Evolutionary conservation across 768 basidiomycete species (phyloP).

Genomic region (Amanita thiersii): DNA sequence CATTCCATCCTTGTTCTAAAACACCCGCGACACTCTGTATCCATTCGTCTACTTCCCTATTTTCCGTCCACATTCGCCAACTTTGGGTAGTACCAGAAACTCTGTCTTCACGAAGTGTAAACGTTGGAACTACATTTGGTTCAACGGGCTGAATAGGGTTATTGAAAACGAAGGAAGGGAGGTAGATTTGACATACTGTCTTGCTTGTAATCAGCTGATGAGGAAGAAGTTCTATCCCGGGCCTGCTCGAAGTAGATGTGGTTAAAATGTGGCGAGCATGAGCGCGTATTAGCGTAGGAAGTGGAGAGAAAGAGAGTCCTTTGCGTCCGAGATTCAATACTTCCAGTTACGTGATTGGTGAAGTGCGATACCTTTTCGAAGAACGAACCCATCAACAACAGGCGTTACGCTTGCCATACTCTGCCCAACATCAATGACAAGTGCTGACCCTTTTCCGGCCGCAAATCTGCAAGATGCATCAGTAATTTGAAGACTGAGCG

Average conservation of each 20-base stretch:
- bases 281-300: slow-evolving; percentile 76
- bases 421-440: slow-evolving; percentile 92
- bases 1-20: slow-evolving; percentile 83
- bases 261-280: slow-evolving; percentile 65
- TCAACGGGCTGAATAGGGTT: slow-evolving; percentile 57
- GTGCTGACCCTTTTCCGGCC: slow-evolving; percentile 93
- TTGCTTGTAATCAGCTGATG: slow-evolving; percentile 89
- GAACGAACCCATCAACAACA: slow-evolving; percentile 94
- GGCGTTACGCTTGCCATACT: slow-evolving; percentile 88
- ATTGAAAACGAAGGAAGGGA: slow-evolving; percentile 2
- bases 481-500: background rate
- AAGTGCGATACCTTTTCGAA: slow-evolving; percentile 68
- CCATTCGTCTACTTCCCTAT: slow-evolving; percentile 88
- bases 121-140: slow-evolving; percentile 52
- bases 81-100: slow-evolving; percentile 63
- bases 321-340: slow-evolving; percentile 4
- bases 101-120: slow-evolving; percentile 69
- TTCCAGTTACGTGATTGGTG: background rate
- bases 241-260: slow-evolving; percentile 38
- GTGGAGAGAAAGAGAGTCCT: slow-evolving; percentile 74
- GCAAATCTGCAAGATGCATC: slow-evolving; percentile 58
- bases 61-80: slow-evolving; percentile 78
- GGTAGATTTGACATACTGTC: slow-evolving; percentile 31
- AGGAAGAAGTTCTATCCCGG: slow-evolving; percentile 63
- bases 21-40: slow-evolving; percentile 82